phyloP scores from a whole-genome alignment of 2,329 filamentous ascomycete species.

The Apiospora marii region DNA sequence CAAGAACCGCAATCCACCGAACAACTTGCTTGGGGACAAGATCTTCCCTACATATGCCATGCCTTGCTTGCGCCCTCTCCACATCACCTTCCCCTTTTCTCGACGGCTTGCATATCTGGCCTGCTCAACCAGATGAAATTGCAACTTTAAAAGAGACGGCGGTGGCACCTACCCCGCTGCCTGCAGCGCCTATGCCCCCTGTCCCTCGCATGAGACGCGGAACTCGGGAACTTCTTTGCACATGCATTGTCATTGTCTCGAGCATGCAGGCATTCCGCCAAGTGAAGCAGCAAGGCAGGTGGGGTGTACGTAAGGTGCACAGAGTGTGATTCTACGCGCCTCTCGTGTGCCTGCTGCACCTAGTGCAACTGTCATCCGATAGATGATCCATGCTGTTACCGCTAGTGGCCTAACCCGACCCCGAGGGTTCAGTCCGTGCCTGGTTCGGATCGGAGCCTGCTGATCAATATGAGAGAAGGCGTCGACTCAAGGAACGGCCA shows the following conservation, averaged over 20 bases:
- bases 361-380: not conserved
- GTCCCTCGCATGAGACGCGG: not conserved
- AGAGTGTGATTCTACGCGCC: too few species aligned
- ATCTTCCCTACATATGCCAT: not conserved
- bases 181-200: not conserved
- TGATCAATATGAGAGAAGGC: not conserved
- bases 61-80: not conserved
- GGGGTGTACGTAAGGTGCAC: too few species aligned
- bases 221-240: not conserved
- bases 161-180: not conserved
- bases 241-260: not conserved
- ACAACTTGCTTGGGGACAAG: not conserved
- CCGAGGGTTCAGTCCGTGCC: not conserved
- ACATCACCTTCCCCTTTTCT: not conserved
- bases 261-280: too few species aligned
- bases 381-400: not conserved
- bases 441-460: not conserved
- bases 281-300: too few species aligned
- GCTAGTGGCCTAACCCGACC: not conserved
- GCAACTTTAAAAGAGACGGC: not conserved
- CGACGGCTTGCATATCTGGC: not conserved
- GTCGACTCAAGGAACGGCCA: too few species aligned
- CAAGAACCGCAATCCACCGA: too few species aligned
- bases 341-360: not conserved
- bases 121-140: not conserved